Conservation (phyloP, 768 basidiomycete genomes). For the Lepiota subincarnata region DNA sequence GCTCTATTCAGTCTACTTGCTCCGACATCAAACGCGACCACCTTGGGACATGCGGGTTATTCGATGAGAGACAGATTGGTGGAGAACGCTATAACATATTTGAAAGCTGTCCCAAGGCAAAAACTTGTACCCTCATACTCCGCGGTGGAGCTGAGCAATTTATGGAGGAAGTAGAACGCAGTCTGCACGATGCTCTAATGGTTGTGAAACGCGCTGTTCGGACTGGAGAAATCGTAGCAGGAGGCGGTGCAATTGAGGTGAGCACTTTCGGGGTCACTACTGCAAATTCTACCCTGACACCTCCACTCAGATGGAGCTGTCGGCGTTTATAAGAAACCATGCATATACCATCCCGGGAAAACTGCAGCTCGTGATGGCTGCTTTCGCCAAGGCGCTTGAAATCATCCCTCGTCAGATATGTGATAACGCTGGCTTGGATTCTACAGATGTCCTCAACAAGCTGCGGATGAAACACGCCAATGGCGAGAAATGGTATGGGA, state of each 20-base stretch:
- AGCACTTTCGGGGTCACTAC: slow-evolving; percentile 11
- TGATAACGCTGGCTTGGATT: slow-evolving; percentile 97
- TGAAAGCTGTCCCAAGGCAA: slow-evolving; percentile 87
- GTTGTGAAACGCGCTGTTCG: slow-evolving; percentile 97
- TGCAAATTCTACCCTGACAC: neutral
- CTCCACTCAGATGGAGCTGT: slow-evolving; percentile 82
- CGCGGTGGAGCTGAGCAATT: slow-evolving; percentile 98
- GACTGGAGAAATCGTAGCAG: slow-evolving; percentile 95
- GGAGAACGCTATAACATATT: slow-evolving; percentile 97
- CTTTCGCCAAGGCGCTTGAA: slow-evolving; percentile 96
- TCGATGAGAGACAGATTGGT: slow-evolving; percentile 94
- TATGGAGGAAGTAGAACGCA: slow-evolving; percentile 96
- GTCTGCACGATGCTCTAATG: slow-evolving; percentile 98
- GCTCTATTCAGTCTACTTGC: slow-evolving; percentile 91
- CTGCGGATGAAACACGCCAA: slow-evolving; percentile 93
- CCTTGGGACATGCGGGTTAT: slow-evolving; percentile 88
- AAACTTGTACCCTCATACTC: slow-evolving; percentile 92
- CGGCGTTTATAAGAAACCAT: slow-evolving; percentile 87
- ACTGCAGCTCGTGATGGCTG: slow-evolving; percentile 88
- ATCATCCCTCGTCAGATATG: slow-evolving; percentile 98
- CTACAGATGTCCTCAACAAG: slow-evolving; percentile 96
- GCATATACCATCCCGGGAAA: slow-evolving; percentile 94
- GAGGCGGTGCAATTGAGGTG: slow-evolving; percentile 96
- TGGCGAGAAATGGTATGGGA: slow-evolving; percentile 87
- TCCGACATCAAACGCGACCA: slow-evolving; percentile 88